Evolutionary conservation across 139 green algal species (phyloP).

Genomic region (Nannochloris sp.): DNA sequence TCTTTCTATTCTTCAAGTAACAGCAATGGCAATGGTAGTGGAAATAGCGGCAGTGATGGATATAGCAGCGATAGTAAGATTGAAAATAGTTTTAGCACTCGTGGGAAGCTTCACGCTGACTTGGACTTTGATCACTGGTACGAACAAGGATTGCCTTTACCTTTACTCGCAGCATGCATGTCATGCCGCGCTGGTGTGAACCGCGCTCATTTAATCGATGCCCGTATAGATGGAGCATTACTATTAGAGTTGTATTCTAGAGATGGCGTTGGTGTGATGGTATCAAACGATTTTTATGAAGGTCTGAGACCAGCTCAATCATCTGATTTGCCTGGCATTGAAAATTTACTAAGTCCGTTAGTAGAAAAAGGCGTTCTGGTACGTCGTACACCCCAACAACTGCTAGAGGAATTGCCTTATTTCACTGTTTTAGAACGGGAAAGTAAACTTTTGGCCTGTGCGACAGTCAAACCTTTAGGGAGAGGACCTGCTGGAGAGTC

Average conservation of each 20-base stretch:
- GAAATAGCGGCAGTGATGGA: not conserved
- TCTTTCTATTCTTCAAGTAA: no score
- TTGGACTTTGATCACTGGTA: slow-evolving; percentile 20
- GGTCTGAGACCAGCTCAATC: slow-evolving; percentile 67
- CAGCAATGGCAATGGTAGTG: not conserved
- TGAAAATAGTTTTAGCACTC: not conserved
- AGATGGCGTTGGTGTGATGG: slow-evolving; percentile 90
- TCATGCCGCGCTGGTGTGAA: slow-evolving; percentile 55
- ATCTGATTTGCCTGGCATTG: slow-evolving; percentile 54
- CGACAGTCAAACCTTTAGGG: slow-evolving; percentile 60
- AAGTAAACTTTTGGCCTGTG: slow-evolving; percentile 71
- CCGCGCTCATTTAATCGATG: slow-evolving; percentile 57
- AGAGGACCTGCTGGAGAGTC: slow-evolving; percentile 14
- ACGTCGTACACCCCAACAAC: slow-evolving; percentile 21
- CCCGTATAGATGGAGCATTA: slow-evolving; percentile 27
- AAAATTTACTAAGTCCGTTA: slow-evolving; percentile 53
- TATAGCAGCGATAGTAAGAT: not conserved
- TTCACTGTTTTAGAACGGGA: slow-evolving; percentile 56
- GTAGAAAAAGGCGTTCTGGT: slow-evolving; percentile 42
- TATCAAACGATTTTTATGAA: slow-evolving; percentile 89
- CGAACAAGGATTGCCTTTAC: slow-evolving; percentile 18
- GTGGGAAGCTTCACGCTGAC: not conserved
- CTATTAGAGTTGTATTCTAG: slow-evolving; percentile 92
- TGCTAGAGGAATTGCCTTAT: slow-evolving; percentile 31
- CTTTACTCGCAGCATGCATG: slow-evolving; percentile 34